phyloP scores from a whole-genome alignment of 176 grass and related monocot species.

The Aegilops speltoides region DNA sequence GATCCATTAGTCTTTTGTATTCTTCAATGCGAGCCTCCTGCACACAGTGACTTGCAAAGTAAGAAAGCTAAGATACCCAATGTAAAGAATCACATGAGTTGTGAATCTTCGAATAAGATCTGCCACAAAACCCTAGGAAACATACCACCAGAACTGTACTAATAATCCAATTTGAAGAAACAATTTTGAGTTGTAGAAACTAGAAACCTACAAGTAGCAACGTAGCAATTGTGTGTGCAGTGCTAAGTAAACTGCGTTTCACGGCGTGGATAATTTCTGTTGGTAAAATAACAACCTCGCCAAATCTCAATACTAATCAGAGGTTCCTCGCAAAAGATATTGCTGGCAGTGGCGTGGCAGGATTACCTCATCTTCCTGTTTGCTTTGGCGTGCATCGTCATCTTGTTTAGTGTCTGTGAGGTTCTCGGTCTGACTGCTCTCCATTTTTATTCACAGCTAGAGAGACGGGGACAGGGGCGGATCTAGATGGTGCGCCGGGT shows the following conservation, averaged over 20 bases:
- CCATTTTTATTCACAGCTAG: slow-evolving; percentile 54
- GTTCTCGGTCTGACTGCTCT: slow-evolving; percentile 61
- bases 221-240: not conserved
- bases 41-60: slow-evolving; percentile 12
- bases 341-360: not conserved
- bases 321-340: not conserved
- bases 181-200: not conserved
- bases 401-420: slow-evolving; percentile 54
- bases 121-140: slow-evolving; percentile 1
- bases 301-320: not conserved
- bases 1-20: slow-evolving; percentile 70
- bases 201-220: not conserved
- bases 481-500: slow-evolving; percentile 9
- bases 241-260: not conserved
- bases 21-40: slow-evolving; percentile 93
- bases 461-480: not conserved
- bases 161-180: not conserved
- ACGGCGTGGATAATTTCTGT: not conserved
- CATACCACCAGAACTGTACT: not conserved
- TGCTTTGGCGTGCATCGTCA: slow-evolving; percentile 55
- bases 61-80: not conserved
- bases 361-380: slow-evolving; percentile 86
- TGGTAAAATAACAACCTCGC: not conserved
- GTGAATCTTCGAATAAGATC: slow-evolving; percentile 14
- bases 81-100: not conserved